Evolutionary conservation across 495 filamentous ascomycete species (phyloP), one percentile per base, ranked within the genome.

Genomic region (Penicillium steckii): DNA sequence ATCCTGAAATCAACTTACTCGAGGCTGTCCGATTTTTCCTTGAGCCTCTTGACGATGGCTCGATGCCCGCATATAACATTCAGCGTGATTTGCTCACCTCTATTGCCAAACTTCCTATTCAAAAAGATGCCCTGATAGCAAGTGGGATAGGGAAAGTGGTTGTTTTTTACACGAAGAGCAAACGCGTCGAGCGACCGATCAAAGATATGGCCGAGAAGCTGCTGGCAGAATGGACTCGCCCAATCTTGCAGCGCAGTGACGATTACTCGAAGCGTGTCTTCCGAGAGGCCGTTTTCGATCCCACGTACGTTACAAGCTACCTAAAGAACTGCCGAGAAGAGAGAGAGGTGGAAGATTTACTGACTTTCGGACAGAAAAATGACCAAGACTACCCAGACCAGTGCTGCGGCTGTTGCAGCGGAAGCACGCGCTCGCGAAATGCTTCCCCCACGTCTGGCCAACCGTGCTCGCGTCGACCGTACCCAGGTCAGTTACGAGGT

Each of bases 1-100:
- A 99, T 56, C 91, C 92, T 0, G 92, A 97, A 59, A 94, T 87
- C 64, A 96, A 97, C 72, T 84, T 99, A 55, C 79, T 99, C 25
- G 90, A 95, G 68, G 89, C 90, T 2, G 90, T 99, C 57, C 88
- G 89, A 60, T 96, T 93, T 80, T 97, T 97, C 83, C 85, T 99
- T 10, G 95, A 99, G 65, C 95, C 95, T 3, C 81, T 97, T 35
- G 87, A 90, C 52, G 91, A 96, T 62, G 94, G 92, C 53, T 88
- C 87, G 38, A 77, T 99, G 22, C 94, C 95, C 0, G 92, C 94
- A 22, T 97, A 96, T 75, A 91, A 89, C 62, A 97, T 99, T 64
- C 95, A 99, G 74, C 89, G 90, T 42, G 91, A 97, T 56, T 82
- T 99, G 49, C 90, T 99, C 72, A 81, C 82, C 29, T 84, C 88